Evolutionary conservation across 2,329 filamentous ascomycete species (phyloP), one percentile per base, ranked within the genome.

Genomic region (Fusarium sp.): DNA sequence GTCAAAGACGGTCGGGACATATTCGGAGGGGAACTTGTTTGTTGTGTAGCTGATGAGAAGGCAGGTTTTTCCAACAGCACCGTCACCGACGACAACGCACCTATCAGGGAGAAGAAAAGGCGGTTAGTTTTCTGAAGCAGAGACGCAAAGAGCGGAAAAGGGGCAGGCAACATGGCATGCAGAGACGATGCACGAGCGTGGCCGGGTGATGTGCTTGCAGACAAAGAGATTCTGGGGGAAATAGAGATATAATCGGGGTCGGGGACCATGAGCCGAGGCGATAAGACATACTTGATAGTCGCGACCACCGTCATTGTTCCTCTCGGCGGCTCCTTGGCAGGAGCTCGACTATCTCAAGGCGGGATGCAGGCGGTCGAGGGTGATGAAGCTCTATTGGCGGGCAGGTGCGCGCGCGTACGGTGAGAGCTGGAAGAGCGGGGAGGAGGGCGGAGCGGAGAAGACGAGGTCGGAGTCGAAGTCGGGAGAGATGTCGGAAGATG

Each of bases 21-120:
- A 99, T 95, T 99, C 96, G 78, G 95, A 98, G 37, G 96, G 96
- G 83, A 99, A 99, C 79, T 98, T 98, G 89, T 99, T 99, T 72
- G 96, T 99, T 72, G 96, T 99, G 85, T 99, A 99, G 82, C 94
- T 97, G 86, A 99, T 99, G 80, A 99, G 90, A 72, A 99, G 90
- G 85, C 96, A 99, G 74, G 96, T 99, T 89, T 99, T 99, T 82
- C 96, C 96, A 76, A 99, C 96, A 73, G 96, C 96, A 95, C 96
- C 96, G 84, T 99, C 96, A 82, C 96, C 96, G 78, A 99, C 96
- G 76, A 99, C 96, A 78, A 99, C 96, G 85, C 96, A 99, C 85
- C 96, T 99, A 65, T 48, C 64, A 39, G 54, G 30, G 63, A 23
- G 67, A 66, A 48, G 47, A 51, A 46, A 51, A 28, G 60, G 50